phyloP scores from a whole-genome alignment of 768 basidiomycete genomes.

The Lactarius evosmus region DNA sequence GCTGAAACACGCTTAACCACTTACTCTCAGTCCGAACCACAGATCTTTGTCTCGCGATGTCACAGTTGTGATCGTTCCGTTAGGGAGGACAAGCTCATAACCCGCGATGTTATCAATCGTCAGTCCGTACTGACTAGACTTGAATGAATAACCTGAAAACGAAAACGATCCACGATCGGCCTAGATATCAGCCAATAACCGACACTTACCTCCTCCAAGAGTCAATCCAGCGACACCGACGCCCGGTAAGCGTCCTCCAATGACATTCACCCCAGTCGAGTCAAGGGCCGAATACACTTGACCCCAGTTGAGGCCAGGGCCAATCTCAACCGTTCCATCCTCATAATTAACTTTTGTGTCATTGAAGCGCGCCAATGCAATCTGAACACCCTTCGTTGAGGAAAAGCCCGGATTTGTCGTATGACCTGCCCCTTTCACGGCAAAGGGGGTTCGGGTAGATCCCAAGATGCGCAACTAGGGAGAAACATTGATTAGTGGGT shows the following conservation, averaged over 20 bases:
- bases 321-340: constrained; percentile 23
- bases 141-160: constrained; percentile 34
- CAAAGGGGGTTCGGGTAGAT: constrained; percentile 21
- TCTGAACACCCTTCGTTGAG: constrained; percentile 32
- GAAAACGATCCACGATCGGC: neutral
- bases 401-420: constrained; percentile 30
- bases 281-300: constrained; percentile 30
- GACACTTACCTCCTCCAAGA: constrained; percentile 31
- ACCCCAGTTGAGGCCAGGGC: constrained; percentile 32
- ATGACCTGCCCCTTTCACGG: constrained; percentile 33
- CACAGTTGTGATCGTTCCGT: constrained; percentile 27
- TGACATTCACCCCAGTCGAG: constrained; percentile 28
- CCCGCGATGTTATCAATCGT: constrained; percentile 36
- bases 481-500: neutral
- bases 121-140: constrained; percentile 36
- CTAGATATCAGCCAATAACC: neutral
- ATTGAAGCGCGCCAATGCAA: constrained; percentile 30
- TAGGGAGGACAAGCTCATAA: constrained; percentile 33
- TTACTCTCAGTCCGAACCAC: constrained; percentile 14
- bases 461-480: constrained; percentile 16
- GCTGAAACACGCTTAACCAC: neutral
- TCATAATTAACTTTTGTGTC: constrained; percentile 7
- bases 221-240: constrained; percentile 32
- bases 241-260: constrained; percentile 30
- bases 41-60: constrained; percentile 3